A percentile compares a stretch with the other conserved stretches of the same genome.
Conservation (phyloP, 192 early-diverging fungal genomes). For the Mortierella antarctica region DNA sequence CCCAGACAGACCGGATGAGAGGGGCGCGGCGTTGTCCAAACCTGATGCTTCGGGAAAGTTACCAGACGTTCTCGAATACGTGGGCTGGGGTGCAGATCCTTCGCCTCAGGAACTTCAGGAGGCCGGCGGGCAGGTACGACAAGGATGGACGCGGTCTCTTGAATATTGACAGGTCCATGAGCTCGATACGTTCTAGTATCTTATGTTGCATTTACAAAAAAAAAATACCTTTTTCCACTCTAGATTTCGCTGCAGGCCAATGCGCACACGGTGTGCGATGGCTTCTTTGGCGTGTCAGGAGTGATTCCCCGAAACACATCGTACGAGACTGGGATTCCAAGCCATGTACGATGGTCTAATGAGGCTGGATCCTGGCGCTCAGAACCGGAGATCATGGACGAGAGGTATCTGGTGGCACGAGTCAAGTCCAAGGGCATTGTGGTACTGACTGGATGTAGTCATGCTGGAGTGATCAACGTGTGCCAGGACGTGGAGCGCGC, state of each 20-base stretch:
- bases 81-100: slow-evolving; percentile 39
- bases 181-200: background rate
- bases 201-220: background rate
- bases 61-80: slow-evolving; percentile 12
- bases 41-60: background rate
- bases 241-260: slow-evolving; percentile 15
- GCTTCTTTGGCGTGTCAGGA: slow-evolving; percentile 43
- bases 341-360: slow-evolving; percentile 32
- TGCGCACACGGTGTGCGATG: slow-evolving; percentile 36
- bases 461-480: slow-evolving; percentile 50
- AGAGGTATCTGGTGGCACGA: slow-evolving; percentile 39
- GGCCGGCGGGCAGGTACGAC: slow-evolving; percentile 28
- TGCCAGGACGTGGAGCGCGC: slow-evolving; percentile 37
- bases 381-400: slow-evolving; percentile 50
- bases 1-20: slow-evolving; percentile 44
- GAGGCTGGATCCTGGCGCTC: slow-evolving; percentile 6
- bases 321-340: slow-evolving; percentile 50
- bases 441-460: slow-evolving; percentile 47
- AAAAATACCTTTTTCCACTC: background rate
- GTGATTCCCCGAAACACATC: slow-evolving; percentile 33
- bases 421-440: slow-evolving; percentile 43
- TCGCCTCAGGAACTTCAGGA: slow-evolving; percentile 27
- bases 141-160: background rate
- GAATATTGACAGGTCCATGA: background rate
- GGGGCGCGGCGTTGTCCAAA: slow-evolving; percentile 6